Evolutionary conservation across 306 rosid genomes (phyloP).

Genomic region (Comarum palustre): DNA sequence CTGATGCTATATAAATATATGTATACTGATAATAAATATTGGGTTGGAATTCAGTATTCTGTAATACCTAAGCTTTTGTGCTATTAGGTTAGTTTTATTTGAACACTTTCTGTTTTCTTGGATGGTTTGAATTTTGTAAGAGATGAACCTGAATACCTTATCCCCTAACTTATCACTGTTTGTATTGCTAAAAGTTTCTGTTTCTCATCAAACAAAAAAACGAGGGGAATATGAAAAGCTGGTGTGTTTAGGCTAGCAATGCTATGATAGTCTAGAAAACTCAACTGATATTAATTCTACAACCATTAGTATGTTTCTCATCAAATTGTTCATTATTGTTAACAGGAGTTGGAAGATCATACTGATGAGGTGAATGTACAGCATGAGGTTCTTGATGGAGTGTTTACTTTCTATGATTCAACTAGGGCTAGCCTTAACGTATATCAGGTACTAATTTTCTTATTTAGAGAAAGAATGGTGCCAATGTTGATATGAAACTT

Average conservation of each 20-base stretch:
- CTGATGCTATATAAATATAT: no score
- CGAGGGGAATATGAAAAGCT: background rate
- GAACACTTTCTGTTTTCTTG: background rate
- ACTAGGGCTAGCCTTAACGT: conserved; percentile 56
- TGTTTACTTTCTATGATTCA: conserved; percentile 84
- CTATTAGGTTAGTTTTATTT: background rate
- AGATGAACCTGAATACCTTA: background rate
- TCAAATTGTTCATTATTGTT: conserved; percentile 6
- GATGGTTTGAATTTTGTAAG: background rate
- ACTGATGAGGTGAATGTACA: conserved; percentile 76
- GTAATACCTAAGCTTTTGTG: background rate
- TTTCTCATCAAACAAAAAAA: background rate
- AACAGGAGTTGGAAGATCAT: conserved; percentile 84
- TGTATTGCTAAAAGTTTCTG: background rate
- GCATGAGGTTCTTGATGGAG: conserved; percentile 79
- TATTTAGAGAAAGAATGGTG: conserved; percentile 33
- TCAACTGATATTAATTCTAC: background rate
- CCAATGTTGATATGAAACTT: background rate
- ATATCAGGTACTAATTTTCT: conserved; percentile 64
- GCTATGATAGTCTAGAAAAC: background rate
- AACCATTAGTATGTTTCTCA: background rate
- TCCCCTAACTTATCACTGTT: background rate
- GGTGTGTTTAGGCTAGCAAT: background rate
- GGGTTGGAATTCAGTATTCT: background rate
- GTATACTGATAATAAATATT: no score